A percentile compares a stretch with the other conserved stretches of the same genome.
Conservation (phyloP, 2,329 filamentous ascomycete species). For the Elsinoe arachidis region DNA sequence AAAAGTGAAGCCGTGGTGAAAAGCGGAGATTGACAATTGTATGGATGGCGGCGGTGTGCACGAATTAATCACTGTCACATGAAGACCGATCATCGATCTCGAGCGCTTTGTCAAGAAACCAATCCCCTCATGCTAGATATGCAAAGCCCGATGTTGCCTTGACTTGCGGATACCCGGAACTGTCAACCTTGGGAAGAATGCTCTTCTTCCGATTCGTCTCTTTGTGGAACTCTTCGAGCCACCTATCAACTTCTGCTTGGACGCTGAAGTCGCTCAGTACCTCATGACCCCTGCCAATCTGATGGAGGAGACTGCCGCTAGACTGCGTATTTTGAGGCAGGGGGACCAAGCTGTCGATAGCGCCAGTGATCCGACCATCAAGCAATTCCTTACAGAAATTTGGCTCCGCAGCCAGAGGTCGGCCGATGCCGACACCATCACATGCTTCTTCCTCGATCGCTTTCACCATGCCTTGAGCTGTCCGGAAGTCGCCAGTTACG, state of each 20-base stretch:
- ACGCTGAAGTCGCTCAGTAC: slow-evolving; percentile 26
- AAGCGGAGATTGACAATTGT: too few species aligned
- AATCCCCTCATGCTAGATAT: slow-evolving; percentile 16
- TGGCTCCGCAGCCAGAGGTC: slow-evolving; percentile 25
- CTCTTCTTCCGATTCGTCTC: slow-evolving; percentile 24
- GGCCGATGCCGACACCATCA: slow-evolving; percentile 24
- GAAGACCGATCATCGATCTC: too few species aligned
- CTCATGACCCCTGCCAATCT: slow-evolving; percentile 22
- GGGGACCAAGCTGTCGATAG: slow-evolving; percentile 25
- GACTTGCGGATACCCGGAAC: slow-evolving; percentile 22
- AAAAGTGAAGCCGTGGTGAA: too few species aligned
- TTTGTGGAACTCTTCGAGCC: slow-evolving; percentile 22
- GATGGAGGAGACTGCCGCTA: slow-evolving; percentile 25
- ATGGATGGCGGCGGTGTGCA: too few species aligned
- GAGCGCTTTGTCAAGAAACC: too few species aligned
- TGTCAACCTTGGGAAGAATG: slow-evolving; percentile 24
- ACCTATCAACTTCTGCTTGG: slow-evolving; percentile 24
- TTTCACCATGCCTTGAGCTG: slow-evolving; percentile 22
- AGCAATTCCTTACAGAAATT: slow-evolving; percentile 25
- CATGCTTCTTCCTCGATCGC: slow-evolving; percentile 20
- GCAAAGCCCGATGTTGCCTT: slow-evolving; percentile 22
- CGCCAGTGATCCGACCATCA: slow-evolving; percentile 21
- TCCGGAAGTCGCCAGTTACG: slow-evolving; percentile 27
- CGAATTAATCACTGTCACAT: too few species aligned
- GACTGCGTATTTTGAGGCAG: slow-evolving; percentile 25